phyloP scores from a whole-genome alignment of 345 rosid genomes.

The Isatis tinctoria region DNA sequence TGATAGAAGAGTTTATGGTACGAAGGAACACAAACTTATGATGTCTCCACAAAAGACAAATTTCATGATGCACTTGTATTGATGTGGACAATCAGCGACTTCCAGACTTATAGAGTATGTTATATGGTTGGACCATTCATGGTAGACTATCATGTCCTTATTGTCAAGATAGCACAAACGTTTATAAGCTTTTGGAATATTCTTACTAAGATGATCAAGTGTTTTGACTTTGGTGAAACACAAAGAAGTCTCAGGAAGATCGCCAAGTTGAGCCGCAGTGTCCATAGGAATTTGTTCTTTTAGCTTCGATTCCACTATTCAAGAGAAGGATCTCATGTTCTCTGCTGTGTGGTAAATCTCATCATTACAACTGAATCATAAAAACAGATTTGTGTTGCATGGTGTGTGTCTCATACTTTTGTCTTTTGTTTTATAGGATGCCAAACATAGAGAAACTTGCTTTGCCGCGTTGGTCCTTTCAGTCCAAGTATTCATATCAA shows the following conservation, averaged over 20 bases:
- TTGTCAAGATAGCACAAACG: too few species aligned
- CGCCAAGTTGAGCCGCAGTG: neutral
- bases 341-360: slow-evolving; percentile 7
- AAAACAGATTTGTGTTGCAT: neutral
- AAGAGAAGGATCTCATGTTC: slow-evolving; percentile 2
- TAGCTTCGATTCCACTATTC: neutral
- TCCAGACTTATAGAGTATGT: too few species aligned
- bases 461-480: neutral
- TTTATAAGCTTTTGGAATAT: too few species aligned
- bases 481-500: neutral
- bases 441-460: slow-evolving; percentile 16
- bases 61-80: too few species aligned
- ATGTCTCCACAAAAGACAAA: too few species aligned
- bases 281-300: slow-evolving; percentile 1
- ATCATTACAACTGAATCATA: neutral
- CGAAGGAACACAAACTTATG: too few species aligned
- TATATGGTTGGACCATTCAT: too few species aligned
- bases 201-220: too few species aligned
- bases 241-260: neutral
- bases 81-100: too few species aligned
- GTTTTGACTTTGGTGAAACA: too few species aligned
- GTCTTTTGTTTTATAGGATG: neutral
- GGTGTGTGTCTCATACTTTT: neutral
- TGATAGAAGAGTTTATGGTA: too few species aligned
- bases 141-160: too few species aligned